Evolutionary conservation across 345 rosid species (phyloP), one percentile per base, ranked within the genome.

Genomic region (Physaria fendleri): DNA sequence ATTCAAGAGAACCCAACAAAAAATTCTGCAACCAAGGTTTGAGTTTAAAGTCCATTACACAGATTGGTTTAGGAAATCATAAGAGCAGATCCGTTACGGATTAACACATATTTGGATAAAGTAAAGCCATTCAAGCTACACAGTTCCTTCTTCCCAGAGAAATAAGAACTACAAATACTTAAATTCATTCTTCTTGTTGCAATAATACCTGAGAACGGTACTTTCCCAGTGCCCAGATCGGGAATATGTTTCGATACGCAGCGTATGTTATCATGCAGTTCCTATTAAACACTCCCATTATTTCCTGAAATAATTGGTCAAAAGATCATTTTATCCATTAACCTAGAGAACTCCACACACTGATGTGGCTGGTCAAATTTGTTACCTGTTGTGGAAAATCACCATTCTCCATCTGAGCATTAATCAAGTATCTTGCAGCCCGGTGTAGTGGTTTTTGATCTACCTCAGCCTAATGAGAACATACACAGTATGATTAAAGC

Each of bases 201-300:
- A 77, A 49, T 17, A 79, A 60, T 9, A 79, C 87, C 9, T 71
- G 75, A 35, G 54, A 62, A 6, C 79, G 79, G 47, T 83, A 85
- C 64, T 83, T 83, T 28, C 94, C 94, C 65, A 83, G 32, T 6
- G 90, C 90, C 90, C 86, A 82, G 14, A 81, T 76, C 2, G 83
- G 89, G 59, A 85, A 85, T 45, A 82, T 82, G 71, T 59, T 68
- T 25, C 83, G 55, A 44, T 81, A 85, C 0, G 87, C 94, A 0
- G 87, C 71, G 14, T 83, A 85, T 3, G 81, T 74, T 49, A 85
- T 85, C 94, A 79, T 81, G 62, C 89, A 83, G 65, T 85, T 83
- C 71, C 32, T 81, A 51, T 83, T 83, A 65, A 85, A 83, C 2
- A 85, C 89, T 69, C 93, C 93, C 85, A 85, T 83, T 53, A 83